Evolutionary conservation across 805 yeast genomes (phyloP).

Genomic region (Kuraishia piskuri): DNA sequence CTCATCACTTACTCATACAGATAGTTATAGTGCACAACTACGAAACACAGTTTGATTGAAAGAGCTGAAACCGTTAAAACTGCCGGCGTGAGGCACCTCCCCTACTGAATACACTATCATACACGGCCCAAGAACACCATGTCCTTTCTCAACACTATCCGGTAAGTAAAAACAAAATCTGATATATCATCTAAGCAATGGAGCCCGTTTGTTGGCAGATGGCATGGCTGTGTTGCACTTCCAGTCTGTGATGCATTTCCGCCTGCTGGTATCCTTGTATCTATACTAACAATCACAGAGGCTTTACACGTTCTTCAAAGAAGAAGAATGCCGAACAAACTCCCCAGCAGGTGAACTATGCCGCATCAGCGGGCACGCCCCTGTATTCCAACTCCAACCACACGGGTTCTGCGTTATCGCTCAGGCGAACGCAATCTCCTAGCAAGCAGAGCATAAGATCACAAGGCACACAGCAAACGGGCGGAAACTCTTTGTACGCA

Average conservation of each 20-base stretch:
- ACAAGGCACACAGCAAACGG: conserved; percentile 5
- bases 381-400: conserved; percentile 23
- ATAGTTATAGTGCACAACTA: no score
- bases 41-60: no score
- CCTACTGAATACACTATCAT: no score
- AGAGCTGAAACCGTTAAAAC: no score
- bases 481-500: neutral
- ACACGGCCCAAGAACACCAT: neutral
- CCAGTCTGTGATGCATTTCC: no score
- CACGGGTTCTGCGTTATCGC: conserved; percentile 38
- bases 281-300: neutral
- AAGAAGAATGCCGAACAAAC: conserved; percentile 18
- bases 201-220: no score
- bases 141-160: neutral
- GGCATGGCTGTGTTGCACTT: no score
- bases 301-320: conserved; percentile 24
- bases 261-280: neutral
- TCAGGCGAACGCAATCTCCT: conserved; percentile 38
- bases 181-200: no score
- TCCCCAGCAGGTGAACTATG: neutral
- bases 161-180: neutral
- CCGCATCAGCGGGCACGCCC: neutral
- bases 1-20: no score
- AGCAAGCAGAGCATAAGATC: conserved; percentile 34
- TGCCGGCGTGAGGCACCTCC: no score